A percentile compares a stretch with the other conserved stretches of the same genome.
Conservation (phyloP, 129 eudicot species). For the Flaveria linearis region DNA sequence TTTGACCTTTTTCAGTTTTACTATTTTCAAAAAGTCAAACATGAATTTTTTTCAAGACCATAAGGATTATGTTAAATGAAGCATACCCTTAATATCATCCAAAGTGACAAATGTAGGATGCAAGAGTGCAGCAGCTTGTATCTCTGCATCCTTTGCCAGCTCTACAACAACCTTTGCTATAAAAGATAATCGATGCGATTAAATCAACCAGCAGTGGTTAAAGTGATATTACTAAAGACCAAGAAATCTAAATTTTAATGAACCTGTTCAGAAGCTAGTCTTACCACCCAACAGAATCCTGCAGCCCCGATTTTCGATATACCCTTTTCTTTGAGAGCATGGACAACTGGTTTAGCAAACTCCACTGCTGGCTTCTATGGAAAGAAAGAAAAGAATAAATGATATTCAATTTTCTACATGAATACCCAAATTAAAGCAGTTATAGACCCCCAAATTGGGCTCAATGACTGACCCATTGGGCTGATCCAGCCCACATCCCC, state of each 20-base stretch:
- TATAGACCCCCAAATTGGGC: too few species aligned
- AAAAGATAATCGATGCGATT: neutral
- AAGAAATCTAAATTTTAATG: neutral
- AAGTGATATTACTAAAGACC: slow-evolving; percentile 6
- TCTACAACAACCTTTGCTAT: slow-evolving; percentile 45
- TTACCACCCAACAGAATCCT: slow-evolving; percentile 94
- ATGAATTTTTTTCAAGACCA: slow-evolving; percentile 13
- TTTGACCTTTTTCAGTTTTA: neutral
- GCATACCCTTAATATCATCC: slow-evolving; percentile 73
- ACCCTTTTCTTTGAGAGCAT: slow-evolving; percentile 75
- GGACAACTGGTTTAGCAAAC: slow-evolving; percentile 33
- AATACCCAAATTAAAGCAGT: too few species aligned
- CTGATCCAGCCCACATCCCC: too few species aligned
- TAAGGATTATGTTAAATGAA: slow-evolving; percentile 18
- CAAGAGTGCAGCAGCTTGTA: slow-evolving; percentile 58
- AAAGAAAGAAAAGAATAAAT: neutral
- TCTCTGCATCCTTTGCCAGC: slow-evolving; percentile 44
- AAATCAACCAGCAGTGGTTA: neutral
- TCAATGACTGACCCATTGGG: too few species aligned
- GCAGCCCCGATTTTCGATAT: slow-evolving; percentile 78
- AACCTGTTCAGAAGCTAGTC: slow-evolving; percentile 5
- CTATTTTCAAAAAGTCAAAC: neutral
- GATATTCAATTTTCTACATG: neutral
- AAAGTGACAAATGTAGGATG: slow-evolving; percentile 68
- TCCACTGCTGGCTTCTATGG: slow-evolving; percentile 34